Evolutionary conservation across 139 green algal genomes (phyloP).

Genomic region (Haematococcus sp.): DNA sequence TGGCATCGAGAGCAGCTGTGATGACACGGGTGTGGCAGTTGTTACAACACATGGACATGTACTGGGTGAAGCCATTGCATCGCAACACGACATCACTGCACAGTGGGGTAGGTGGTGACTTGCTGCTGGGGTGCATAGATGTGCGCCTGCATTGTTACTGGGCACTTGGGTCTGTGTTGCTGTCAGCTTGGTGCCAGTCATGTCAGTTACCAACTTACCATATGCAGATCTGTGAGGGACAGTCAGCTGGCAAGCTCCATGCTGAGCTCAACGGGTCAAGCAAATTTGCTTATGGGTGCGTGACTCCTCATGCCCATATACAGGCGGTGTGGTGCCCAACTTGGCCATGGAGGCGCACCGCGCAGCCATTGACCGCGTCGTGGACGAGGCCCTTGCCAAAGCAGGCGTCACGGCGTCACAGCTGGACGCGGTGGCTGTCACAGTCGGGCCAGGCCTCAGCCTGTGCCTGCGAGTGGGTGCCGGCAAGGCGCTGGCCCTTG

Average conservation of each 20-base stretch:
- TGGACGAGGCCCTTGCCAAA: slow-evolving; percentile 64
- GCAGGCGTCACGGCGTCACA: slow-evolving; percentile 50
- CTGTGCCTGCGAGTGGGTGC: slow-evolving; percentile 90
- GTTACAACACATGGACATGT: slow-evolving; percentile 72
- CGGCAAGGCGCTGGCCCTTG: slow-evolving; percentile 81
- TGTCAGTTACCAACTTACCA: too few relatives aligned
- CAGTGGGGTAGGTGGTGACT: slow-evolving; percentile 62
- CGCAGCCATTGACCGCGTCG: slow-evolving; percentile 86
- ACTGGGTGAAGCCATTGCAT: slow-evolving; percentile 74
- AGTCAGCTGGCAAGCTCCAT: neutral
- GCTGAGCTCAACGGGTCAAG: neutral
- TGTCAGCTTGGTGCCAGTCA: too few relatives aligned
- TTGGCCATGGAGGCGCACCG: slow-evolving; percentile 88
- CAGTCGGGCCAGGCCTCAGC: slow-evolving; percentile 89
- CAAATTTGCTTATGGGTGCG: too few relatives aligned
- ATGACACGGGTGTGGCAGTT: slow-evolving; percentile 93
- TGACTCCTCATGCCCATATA: neutral
- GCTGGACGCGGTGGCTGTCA: slow-evolving; percentile 89
- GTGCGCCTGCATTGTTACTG: too few relatives aligned
- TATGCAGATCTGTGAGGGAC: too few relatives aligned
- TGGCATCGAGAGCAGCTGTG: slow-evolving; percentile 94
- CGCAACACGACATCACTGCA: slow-evolving; percentile 88
- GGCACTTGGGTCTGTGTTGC: too few relatives aligned
- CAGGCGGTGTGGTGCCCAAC: slow-evolving; percentile 90
- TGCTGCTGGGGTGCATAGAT: neutral